These are phyloP conservation scores for Thelephora terrestris DNA, from an alignment of 1,284 basidiomycete genomes.

Conservation along the genomic window DNA sequence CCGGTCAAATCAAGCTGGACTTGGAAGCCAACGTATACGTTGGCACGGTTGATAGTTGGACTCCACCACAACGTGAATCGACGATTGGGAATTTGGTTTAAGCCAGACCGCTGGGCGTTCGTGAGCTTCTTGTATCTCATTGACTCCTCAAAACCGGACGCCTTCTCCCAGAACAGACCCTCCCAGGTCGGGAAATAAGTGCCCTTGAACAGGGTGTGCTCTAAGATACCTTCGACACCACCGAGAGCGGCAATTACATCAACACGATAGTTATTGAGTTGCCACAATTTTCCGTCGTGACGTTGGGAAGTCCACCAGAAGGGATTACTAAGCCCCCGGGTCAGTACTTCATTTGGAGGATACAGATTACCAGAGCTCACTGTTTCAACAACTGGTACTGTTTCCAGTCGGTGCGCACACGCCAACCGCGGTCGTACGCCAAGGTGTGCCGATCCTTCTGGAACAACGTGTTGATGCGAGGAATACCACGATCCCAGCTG, in stretches of 20 bases:
- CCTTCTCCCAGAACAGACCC: slow-evolving; percentile 94
- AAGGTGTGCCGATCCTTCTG: slow-evolving; percentile 98
- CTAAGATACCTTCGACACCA: slow-evolving; percentile 94
- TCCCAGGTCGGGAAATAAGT: slow-evolving; percentile 93
- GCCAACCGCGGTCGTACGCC: slow-evolving; percentile 97
- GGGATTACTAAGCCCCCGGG: slow-evolving; percentile 58
- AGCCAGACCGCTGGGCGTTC: slow-evolving; percentile 92
- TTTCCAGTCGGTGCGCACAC: slow-evolving; percentile 94
- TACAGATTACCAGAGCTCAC: slow-evolving; percentile 29
- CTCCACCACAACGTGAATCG: slow-evolving; percentile 99
- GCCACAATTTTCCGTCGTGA: slow-evolving; percentile 97
- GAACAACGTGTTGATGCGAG: slow-evolving; percentile 95
- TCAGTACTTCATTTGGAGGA: background rate
- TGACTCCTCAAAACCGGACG: slow-evolving; percentile 90
- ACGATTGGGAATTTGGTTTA: slow-evolving; percentile 98
- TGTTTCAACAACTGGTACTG: slow-evolving; percentile 93
- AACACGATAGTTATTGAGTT: slow-evolving; percentile 96
- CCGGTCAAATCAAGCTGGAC: slow-evolving; percentile 97
- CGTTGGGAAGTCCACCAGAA: slow-evolving; percentile 99
- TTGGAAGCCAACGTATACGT: slow-evolving; percentile 99
- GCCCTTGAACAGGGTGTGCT: slow-evolving; percentile 97
- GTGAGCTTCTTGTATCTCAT: slow-evolving; percentile 98
- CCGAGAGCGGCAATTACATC: slow-evolving; percentile 99
- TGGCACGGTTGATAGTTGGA: slow-evolving; percentile 95
- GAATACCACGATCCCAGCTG: slow-evolving; percentile 97